Evolutionary conservation across 257 asterid species (phyloP).

Genomic region (Nicotiana knightiana): DNA sequence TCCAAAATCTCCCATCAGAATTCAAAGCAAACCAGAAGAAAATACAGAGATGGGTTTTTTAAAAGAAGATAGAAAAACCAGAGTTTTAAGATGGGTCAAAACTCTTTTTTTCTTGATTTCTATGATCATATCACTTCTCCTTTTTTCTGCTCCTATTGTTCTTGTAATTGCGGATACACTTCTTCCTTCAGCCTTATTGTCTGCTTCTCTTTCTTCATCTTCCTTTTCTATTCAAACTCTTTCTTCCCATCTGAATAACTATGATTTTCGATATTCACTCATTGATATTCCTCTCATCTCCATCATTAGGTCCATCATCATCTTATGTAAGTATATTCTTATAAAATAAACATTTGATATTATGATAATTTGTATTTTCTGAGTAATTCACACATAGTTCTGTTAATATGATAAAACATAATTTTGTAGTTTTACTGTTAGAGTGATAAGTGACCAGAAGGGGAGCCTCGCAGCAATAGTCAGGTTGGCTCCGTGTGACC

Average conservation of each 20-base stretch:
- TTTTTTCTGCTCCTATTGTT: conserved; percentile 79
- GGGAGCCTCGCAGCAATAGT: too few species aligned
- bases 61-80: conserved; percentile 49
- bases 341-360: neutral
- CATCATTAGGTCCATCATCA: conserved; percentile 70
- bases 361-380: neutral
- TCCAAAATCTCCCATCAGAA: neutral
- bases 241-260: conserved; percentile 39
- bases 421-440: neutral
- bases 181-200: conserved; percentile 75
- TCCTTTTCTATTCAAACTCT: conserved; percentile 31
- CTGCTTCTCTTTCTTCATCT: conserved; percentile 51
- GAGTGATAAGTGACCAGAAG: neutral
- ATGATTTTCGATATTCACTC: conserved; percentile 85
- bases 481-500: too few species aligned
- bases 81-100: conserved; percentile 64
- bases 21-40: neutral
- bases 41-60: conserved; percentile 39
- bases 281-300: conserved; percentile 84
- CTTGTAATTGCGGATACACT: conserved; percentile 68
- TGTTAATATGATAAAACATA: neutral
- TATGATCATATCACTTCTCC: conserved; percentile 60
- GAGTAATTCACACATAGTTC: neutral
- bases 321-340: conserved; percentile 49
- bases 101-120: conserved; percentile 61